A percentile compares a stretch with the other conserved stretches of the same genome.
These are phyloP conservation scores for Wilcoxina mikolae DNA, from an alignment of 495 filamentous ascomycete genomes.

Conservation along the genomic window DNA sequence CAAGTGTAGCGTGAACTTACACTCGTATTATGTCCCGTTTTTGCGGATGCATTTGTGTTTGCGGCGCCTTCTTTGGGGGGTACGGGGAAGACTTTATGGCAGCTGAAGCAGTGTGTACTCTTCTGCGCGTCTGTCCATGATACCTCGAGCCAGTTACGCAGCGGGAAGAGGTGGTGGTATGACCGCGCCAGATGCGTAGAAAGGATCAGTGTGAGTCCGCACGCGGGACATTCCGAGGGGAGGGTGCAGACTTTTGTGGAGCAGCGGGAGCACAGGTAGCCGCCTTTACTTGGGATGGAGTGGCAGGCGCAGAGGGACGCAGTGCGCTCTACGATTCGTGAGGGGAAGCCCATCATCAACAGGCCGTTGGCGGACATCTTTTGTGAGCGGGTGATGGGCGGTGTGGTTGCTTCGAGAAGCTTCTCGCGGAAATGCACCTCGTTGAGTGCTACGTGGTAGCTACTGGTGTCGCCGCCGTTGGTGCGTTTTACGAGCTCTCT, in stretches of 20 bases:
- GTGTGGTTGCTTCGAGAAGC: constrained; percentile 76
- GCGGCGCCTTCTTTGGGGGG: constrained; percentile 29
- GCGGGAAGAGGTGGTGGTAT: constrained; percentile 90
- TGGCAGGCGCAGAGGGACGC: constrained; percentile 71
- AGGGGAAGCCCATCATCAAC: constrained; percentile 98
- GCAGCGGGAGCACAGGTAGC: constrained; percentile 84
- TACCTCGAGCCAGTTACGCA: constrained; percentile 81
- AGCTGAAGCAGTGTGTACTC: constrained; percentile 34
- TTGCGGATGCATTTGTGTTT: constrained; percentile 20
- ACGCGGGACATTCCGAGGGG: constrained; percentile 82
- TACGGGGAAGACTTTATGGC: constrained; percentile 39
- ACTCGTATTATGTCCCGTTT: constrained; percentile 50
- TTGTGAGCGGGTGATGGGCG: constrained; percentile 58
- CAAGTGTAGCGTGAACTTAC: constrained; percentile 82
- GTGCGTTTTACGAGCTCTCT: constrained; percentile 73
- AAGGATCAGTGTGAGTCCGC: constrained; percentile 81
- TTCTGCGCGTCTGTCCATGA: constrained; percentile 46
- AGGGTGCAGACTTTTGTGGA: constrained; percentile 76
- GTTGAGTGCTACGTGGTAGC: constrained; percentile 72
- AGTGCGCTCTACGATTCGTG: constrained; percentile 57
- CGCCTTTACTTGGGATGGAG: constrained; percentile 65
- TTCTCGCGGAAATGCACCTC: constrained; percentile 81
- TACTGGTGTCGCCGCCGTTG: constrained; percentile 51
- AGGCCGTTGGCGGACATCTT: constrained; percentile 58
- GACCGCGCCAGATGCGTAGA: constrained; percentile 90